phyloP scores from a whole-genome alignment of 2,329 filamentous ascomycete genomes.

The Stagonosporopsis tanaceti region DNA sequence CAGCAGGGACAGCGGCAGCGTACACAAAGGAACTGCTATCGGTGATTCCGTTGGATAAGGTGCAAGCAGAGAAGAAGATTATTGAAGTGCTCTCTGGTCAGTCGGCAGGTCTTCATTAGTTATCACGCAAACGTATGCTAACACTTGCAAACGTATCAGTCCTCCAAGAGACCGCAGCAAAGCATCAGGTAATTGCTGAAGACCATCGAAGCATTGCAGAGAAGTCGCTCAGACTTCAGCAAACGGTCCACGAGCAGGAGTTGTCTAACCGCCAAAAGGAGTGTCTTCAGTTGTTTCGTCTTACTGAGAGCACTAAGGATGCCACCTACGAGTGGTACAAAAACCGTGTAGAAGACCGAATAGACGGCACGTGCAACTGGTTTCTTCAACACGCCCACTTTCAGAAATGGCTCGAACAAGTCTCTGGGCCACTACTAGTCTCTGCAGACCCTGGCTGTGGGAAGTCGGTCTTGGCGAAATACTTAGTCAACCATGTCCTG shows the following conservation, averaged over 20 bases:
- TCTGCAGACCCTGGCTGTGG: conserved; percentile 35
- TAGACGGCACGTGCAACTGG: conserved; percentile 32
- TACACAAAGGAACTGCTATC: background rate
- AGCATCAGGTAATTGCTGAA: no score
- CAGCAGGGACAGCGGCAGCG: background rate
- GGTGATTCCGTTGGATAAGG: background rate
- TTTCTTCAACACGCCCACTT: conserved; percentile 28
- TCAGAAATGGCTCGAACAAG: conserved; percentile 24
- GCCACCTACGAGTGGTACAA: conserved; percentile 35
- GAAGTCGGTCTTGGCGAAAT: conserved; percentile 32
- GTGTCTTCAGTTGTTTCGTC: conserved; percentile 33
- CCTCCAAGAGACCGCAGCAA: no score
- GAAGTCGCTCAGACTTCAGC: conserved; percentile 18
- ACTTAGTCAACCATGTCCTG: conserved; percentile 27
- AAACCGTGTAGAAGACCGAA: conserved; percentile 26
- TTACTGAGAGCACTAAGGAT: conserved; percentile 25
- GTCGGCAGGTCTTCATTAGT: background rate
- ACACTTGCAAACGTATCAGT: no score
- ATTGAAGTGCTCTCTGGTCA: conserved; percentile 17
- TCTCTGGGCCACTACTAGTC: conserved; percentile 28
- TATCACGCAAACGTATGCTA: no score
- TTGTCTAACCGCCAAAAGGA: conserved; percentile 24
- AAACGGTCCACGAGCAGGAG: conserved; percentile 19
- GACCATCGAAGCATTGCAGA: conserved; percentile 5
- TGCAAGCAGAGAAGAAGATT: conserved; percentile 7